Conservation (phyloP, 345 rosid genomes). For the Salix exigua region DNA sequence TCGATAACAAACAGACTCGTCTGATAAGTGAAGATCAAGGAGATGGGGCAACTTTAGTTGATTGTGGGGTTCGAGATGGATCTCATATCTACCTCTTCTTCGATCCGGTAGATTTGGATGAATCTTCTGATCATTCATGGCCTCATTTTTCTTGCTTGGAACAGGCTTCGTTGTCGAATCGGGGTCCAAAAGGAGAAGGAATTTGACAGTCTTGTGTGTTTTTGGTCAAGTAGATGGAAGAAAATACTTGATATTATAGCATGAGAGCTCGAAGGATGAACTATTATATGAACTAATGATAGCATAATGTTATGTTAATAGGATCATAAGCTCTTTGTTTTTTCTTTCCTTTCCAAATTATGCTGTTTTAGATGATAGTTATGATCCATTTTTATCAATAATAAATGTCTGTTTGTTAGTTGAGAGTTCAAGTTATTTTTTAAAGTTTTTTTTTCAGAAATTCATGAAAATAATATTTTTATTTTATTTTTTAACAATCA, state of each 20-base stretch:
- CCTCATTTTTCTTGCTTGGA: background rate
- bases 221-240: background rate
- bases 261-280: background rate
- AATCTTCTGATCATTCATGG: slow-evolving; percentile 1
- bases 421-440: too few relatives aligned
- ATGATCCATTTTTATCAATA: too few relatives aligned
- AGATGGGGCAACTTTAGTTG: slow-evolving; percentile 39
- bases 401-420: too few relatives aligned
- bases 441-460: too few relatives aligned
- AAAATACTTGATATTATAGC: background rate
- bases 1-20: slow-evolving; percentile 17
- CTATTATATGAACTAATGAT: too few relatives aligned
- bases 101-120: slow-evolving; percentile 22
- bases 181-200: background rate
- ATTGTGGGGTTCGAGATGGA: slow-evolving; percentile 49
- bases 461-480: too few relatives aligned
- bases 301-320: background rate
- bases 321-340: background rate
- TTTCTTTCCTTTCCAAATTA: background rate
- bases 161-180: background rate
- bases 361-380: background rate
- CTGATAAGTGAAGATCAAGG: slow-evolving; percentile 22
- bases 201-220: background rate
- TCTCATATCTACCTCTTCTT: slow-evolving; percentile 67
- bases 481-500: too few relatives aligned